These are phyloP conservation scores for Musa troglodytarum DNA, from an alignment of 176 grass and related monocot species.

Conservation along the genomic window DNA sequence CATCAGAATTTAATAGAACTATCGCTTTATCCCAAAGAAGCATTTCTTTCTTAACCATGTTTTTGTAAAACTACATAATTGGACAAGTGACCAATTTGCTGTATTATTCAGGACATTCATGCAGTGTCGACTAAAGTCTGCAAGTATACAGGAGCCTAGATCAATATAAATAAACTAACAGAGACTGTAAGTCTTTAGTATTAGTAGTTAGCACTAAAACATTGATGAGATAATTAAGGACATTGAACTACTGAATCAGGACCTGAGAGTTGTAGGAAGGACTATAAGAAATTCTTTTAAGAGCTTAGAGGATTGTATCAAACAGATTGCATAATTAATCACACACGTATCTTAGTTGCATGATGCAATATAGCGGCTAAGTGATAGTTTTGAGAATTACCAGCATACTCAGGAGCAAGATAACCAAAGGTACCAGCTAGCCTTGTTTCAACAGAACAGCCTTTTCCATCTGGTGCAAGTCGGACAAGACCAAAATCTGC, in stretches of 20 bases:
- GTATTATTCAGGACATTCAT: no score
- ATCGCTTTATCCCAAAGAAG: no score
- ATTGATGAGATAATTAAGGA: background rate
- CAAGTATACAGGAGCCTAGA: background rate
- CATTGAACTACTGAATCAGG: background rate
- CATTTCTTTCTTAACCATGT: no score
- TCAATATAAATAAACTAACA: background rate
- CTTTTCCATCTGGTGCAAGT: slow-evolving; percentile 18
- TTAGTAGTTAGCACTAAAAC: background rate
- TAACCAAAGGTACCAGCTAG: slow-evolving; percentile 29
- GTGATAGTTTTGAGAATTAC: background rate
- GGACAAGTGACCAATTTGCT: no score
- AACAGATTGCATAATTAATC: background rate
- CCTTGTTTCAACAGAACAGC: slow-evolving; percentile 19
- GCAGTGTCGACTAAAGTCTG: background rate
- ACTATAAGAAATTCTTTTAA: background rate
- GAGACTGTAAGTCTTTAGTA: background rate
- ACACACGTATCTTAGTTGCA: background rate
- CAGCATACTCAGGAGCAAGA: slow-evolving; percentile 27
- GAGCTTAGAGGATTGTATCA: background rate
- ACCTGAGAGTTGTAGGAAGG: background rate
- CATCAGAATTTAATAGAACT: background rate
- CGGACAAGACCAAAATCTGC: slow-evolving; percentile 27
- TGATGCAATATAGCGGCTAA: background rate
- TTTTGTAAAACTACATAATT: no score